Base-by-base conservation (phyloP, 2,329 filamentous ascomycete species). In the Fusarium brevicatenulatum region DNA sequence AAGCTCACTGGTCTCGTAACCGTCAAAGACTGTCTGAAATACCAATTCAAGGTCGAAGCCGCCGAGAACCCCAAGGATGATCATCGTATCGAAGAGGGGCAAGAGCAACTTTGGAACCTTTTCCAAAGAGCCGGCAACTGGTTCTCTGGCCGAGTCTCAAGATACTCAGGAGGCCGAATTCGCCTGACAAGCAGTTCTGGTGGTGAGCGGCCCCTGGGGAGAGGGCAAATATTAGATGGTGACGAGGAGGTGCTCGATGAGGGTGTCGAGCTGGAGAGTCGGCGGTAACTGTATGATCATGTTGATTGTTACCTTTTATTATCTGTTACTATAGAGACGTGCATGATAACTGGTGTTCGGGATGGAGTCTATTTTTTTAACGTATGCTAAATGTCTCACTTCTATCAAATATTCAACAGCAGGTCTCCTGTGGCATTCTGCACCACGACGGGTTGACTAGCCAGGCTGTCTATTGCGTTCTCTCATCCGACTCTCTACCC, bases 21-120 rank as follows among this genome's bases (percentile, higher is more conserved):
- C 0, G 93, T 98, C 70, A 99, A 99, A 81, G 96, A 99, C 81
- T 98, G 96, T 76, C 85, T 99, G 63, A 97, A 96, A 81, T 98
- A 97, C 79, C 95, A 99, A 82, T 97, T 98, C 88, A 97, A 96
- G 85, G 94, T 93, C 2, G 96, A 99, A 81, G 93, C 93, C 13
- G 90, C 92, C 46, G 95, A 96, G 82, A 91, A 93, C 76, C 90
- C 89, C 8, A 87, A 89, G 66, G 87, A 90, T 37, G 89, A 91
- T 64, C 84, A 87, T 49, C 82, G 85, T 32, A 81, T 89, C 60
- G 81, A 85, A 39, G 87, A 90, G 66, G 83, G 85, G 8, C 89
- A 94, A 78, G 92, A 93, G 77, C 85, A 85, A 71, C 80, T 95
- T 3, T 94, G 92, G 92, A 83, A 79, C 10, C 70, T 87, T 11